These are phyloP conservation scores for Acacia pycnantha DNA, from an alignment of 331 rosid species.

Conservation along the genomic window DNA sequence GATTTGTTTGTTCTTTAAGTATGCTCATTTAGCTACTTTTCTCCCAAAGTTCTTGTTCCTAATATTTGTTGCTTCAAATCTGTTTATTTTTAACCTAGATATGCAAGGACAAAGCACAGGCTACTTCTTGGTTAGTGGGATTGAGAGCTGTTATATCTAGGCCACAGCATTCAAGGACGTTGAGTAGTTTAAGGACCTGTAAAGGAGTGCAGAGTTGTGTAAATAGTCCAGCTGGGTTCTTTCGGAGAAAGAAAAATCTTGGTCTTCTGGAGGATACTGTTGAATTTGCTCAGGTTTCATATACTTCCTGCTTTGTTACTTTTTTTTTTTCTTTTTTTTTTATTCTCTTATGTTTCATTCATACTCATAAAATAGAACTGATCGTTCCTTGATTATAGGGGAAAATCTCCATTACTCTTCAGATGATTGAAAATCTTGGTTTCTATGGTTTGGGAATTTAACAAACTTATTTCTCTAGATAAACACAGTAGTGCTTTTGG, in stretches of 20 bases:
- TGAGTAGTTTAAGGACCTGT: constrained; percentile 53
- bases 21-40: constrained; percentile 1
- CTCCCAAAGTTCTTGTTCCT: background rate
- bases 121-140: constrained; percentile 79
- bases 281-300: constrained; percentile 65
- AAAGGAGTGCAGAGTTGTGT: constrained; percentile 77
- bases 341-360: background rate
- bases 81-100: constrained; percentile 44
- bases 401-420: background rate
- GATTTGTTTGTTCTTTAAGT: constrained; percentile 2
- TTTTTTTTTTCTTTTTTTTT: too few relatives aligned
- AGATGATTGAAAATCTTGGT: constrained; percentile 2
- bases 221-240: constrained; percentile 80
- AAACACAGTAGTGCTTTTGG: background rate
- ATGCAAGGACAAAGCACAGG: constrained; percentile 82
- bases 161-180: constrained; percentile 46
- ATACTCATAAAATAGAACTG: background rate
- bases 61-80: constrained; percentile 16
- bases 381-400: constrained; percentile 1
- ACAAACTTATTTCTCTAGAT: background rate
- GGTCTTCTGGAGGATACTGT: constrained; percentile 63
- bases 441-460: background rate
- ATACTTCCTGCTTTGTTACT: constrained; percentile 8
- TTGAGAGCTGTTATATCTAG: constrained; percentile 61
- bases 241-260: constrained; percentile 72